Conservation (phyloP, 345 rosid species). For the Laguncularia racemosa region DNA sequence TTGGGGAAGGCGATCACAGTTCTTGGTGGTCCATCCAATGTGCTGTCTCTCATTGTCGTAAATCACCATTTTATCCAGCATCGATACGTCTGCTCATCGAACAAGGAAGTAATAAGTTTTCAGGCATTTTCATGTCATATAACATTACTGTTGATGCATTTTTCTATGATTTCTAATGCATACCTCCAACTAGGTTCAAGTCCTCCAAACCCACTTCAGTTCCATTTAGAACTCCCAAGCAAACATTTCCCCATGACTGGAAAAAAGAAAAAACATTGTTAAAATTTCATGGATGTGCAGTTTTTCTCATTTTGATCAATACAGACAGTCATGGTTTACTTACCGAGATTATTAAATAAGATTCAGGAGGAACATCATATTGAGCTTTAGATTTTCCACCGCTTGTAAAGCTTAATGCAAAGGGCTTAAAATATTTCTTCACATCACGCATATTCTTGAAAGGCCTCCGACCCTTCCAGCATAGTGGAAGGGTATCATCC, state of each 20-base stretch:
- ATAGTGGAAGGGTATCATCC: conserved; percentile 74
- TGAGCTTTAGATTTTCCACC: conserved; percentile 41
- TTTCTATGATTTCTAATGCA: too few species aligned
- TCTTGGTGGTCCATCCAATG: conserved; percentile 66
- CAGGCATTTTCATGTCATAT: not conserved
- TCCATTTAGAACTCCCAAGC: conserved; percentile 85
- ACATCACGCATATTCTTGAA: conserved; percentile 61
- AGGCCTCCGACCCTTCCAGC: conserved; percentile 86
- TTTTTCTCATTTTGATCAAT: not conserved
- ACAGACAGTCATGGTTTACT: conserved; percentile 10
- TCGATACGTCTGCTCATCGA: conserved; percentile 63
- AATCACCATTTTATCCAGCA: conserved; percentile 80
- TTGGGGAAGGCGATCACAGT: conserved; percentile 43
- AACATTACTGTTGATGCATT: not conserved
- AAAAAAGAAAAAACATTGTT: not conserved
- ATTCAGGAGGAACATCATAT: conserved; percentile 63
- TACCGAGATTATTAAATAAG: conserved; percentile 77
- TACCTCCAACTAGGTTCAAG: conserved; percentile 77
- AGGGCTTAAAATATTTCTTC: conserved; percentile 65
- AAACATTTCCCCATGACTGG: conserved; percentile 74
- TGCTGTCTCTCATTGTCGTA: conserved; percentile 75
- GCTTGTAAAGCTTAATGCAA: conserved; percentile 45
- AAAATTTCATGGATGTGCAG: not conserved
- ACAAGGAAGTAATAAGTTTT: not conserved
- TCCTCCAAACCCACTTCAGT: conserved; percentile 58